Conservation (phyloP, 331 rosid genomes). For the Acacia pycnantha region DNA sequence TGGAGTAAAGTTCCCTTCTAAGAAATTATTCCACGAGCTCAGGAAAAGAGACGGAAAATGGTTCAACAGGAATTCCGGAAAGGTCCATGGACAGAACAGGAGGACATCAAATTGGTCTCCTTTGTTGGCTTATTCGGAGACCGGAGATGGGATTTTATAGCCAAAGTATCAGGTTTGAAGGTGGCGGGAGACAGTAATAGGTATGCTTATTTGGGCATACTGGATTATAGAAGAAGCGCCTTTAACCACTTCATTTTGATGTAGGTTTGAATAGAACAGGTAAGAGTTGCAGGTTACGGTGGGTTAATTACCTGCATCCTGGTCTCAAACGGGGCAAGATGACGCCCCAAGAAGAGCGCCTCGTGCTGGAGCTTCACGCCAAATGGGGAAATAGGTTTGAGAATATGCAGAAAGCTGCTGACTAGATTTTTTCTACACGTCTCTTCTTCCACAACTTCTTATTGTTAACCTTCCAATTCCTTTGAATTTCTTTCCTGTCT, state of each 20-base stretch:
- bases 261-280: constrained; percentile 98
- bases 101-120: constrained; percentile 73
- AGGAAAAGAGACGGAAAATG: constrained; percentile 37
- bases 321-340: constrained; percentile 94
- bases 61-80: constrained; percentile 60
- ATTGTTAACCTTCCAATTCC: background rate
- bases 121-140: constrained; percentile 90
- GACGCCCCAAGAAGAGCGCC: constrained; percentile 85
- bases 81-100: constrained; percentile 98
- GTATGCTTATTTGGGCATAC: constrained; percentile 62
- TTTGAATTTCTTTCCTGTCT: constrained; percentile 8
- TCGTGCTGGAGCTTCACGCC: constrained; percentile 85
- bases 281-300: constrained; percentile 90
- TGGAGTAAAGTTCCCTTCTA: constrained; percentile 14
- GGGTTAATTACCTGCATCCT: constrained; percentile 98
- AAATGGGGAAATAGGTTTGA: constrained; percentile 96
- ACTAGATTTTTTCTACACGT: background rate
- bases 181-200: constrained; percentile 97
- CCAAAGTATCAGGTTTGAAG: constrained; percentile 99
- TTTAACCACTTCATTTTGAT: constrained; percentile 53
- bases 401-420: background rate
- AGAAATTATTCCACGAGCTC: constrained; percentile 7
- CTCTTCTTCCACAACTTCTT: background rate
- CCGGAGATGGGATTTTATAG: constrained; percentile 94
- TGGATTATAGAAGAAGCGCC: constrained; percentile 37